Evolutionary conservation across 2,329 filamentous ascomycete genomes (phyloP).

Genomic region (Aureobasidium zeae): DNA sequence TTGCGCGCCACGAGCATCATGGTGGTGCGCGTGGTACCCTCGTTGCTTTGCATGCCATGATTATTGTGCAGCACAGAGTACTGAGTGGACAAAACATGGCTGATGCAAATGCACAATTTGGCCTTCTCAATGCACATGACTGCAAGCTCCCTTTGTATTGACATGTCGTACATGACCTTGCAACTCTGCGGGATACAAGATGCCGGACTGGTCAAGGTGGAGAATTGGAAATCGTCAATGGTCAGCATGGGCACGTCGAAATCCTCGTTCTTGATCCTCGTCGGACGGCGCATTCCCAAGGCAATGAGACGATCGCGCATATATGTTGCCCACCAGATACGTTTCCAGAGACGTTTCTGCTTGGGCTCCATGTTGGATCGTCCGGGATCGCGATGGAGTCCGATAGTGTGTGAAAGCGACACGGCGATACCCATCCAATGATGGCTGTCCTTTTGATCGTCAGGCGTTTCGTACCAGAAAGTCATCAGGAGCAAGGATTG

Average conservation of each 20-base stretch:
- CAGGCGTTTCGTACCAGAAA: slow-evolving; percentile 94
- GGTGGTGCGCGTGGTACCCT: slow-evolving; percentile 57
- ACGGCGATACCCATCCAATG: slow-evolving; percentile 98
- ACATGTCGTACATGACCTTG: slow-evolving; percentile 58
- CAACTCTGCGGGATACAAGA: slow-evolving; percentile 56
- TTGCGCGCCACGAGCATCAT: slow-evolving; percentile 93
- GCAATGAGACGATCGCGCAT: slow-evolving; percentile 91
- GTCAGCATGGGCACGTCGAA: slow-evolving; percentile 88
- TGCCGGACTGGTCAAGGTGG: slow-evolving; percentile 28
- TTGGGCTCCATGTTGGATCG: slow-evolving; percentile 64
- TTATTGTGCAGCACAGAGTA: slow-evolving; percentile 86
- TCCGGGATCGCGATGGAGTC: slow-evolving; percentile 76
- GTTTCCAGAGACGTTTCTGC: slow-evolving; percentile 79
- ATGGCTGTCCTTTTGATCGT: slow-evolving; percentile 97
- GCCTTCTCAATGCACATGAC: slow-evolving; percentile 87
- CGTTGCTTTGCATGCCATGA: slow-evolving; percentile 60
- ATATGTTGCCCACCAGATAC: slow-evolving; percentile 97
- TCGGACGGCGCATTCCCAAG: slow-evolving; percentile 85
- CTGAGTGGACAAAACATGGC: slow-evolving; percentile 78
- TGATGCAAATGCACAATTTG: slow-evolving; percentile 80
- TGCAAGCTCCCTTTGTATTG: slow-evolving; percentile 69
- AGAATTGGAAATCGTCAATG: slow-evolving; percentile 74
- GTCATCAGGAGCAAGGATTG: slow-evolving; percentile 87
- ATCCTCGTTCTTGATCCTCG: slow-evolving; percentile 84
- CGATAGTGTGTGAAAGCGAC: slow-evolving; percentile 86